These are phyloP conservation scores for Calocera viscosa DNA, from an alignment of 768 basidiomycete genomes.

Conservation along the genomic window DNA sequence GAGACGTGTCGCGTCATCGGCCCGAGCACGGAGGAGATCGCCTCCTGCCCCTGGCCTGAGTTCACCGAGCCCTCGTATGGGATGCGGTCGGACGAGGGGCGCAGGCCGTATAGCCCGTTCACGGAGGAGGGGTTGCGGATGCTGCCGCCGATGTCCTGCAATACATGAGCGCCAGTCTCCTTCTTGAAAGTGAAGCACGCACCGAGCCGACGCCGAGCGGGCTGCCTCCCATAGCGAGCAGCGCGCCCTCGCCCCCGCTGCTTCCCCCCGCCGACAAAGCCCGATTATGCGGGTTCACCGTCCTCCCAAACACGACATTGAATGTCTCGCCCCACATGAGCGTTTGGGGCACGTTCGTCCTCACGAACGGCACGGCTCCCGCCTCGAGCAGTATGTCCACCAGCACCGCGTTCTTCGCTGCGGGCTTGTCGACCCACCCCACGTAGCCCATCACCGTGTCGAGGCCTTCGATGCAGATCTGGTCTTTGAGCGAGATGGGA, in stretches of 20 bases:
- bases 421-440: slow-evolving; percentile 52
- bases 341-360: slow-evolving; percentile 63
- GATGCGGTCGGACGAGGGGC: slow-evolving; percentile 55
- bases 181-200: neutral
- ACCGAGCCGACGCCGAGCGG: slow-evolving; percentile 58
- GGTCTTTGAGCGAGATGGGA: slow-evolving; percentile 65
- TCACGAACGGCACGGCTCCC: slow-evolving; percentile 61
- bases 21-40: slow-evolving; percentile 57
- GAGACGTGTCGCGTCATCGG: slow-evolving; percentile 48
- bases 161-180: neutral
- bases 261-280: slow-evolving; percentile 64
- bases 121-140: slow-evolving; percentile 60
- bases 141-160: neutral
- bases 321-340: slow-evolving; percentile 52
- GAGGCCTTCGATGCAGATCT: slow-evolving; percentile 51
- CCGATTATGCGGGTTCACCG: slow-evolving; percentile 61
- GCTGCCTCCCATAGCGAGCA: slow-evolving; percentile 44
- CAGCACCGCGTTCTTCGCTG: slow-evolving; percentile 47
- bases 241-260: slow-evolving; percentile 74
- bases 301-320: slow-evolving; percentile 63
- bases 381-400: slow-evolving; percentile 51
- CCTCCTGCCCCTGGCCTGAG: slow-evolving; percentile 58
- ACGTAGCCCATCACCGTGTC: slow-evolving; percentile 68
- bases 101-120: slow-evolving; percentile 57
- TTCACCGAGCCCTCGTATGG: slow-evolving; percentile 57